These are phyloP conservation scores for Colletotrichum somersetense DNA, from an alignment of 2,329 filamentous ascomycete species.

Conservation along the genomic window DNA sequence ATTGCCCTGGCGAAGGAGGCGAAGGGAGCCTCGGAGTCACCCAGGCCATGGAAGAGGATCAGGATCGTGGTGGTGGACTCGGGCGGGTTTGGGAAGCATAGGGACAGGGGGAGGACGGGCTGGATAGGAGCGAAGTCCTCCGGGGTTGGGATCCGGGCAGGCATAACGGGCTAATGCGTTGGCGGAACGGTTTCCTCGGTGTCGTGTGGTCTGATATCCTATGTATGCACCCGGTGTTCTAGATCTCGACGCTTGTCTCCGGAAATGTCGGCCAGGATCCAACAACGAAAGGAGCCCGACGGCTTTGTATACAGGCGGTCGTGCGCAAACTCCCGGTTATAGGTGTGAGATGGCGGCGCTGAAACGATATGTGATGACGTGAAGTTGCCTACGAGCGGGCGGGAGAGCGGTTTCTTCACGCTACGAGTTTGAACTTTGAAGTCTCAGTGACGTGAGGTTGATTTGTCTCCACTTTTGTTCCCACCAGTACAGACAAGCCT, in stretches of 20 bases:
- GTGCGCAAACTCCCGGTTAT: too few relatives aligned
- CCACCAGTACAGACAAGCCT: conserved; percentile 25
- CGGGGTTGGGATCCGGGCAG: conserved; percentile 63
- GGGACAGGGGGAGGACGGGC: conserved; percentile 56
- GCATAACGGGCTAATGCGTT: conserved; percentile 48
- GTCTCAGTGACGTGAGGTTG: conserved; percentile 7
- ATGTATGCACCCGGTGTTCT: background rate
- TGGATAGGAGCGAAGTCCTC: conserved; percentile 63
- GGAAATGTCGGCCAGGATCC: background rate
- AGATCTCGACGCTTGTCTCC: background rate
- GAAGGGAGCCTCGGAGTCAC: conserved; percentile 80
- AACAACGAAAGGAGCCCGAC: background rate
- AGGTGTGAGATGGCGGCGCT: background rate
- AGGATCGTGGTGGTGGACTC: conserved; percentile 80
- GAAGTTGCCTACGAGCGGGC: conserved; percentile 33
- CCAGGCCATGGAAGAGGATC: conserved; percentile 86
- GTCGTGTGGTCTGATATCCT: background rate
- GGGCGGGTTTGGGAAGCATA: conserved; percentile 64
- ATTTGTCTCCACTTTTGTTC: conserved; percentile 32
- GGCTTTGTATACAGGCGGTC: background rate
- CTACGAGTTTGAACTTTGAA: conserved; percentile 16
- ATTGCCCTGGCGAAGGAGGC: conserved; percentile 76
- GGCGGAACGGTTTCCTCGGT: background rate
- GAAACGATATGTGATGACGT: conserved; percentile 3
- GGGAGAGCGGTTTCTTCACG: background rate